Evolutionary conservation across 164 flowering plant species (phyloP).

Genomic region (Annona squamosa): DNA sequence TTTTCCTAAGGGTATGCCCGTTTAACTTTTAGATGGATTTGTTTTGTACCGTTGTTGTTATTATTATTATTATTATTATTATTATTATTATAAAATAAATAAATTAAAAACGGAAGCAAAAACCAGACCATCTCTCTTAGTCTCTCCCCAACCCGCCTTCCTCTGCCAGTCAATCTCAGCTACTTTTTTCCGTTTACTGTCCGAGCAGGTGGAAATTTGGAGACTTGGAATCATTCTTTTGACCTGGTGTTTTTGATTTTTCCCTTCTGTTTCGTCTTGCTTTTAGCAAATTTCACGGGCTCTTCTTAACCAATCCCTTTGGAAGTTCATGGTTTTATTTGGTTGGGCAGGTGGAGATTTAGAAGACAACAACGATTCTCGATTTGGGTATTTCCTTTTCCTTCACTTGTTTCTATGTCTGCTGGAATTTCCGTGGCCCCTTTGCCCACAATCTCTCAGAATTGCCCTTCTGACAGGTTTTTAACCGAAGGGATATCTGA

Average conservation of each 20-base stretch:
- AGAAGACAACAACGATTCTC: not conserved
- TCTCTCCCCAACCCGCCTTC: not conserved
- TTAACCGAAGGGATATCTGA: not conserved
- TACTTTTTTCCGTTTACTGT: not conserved
- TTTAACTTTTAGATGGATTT: too few relatives aligned
- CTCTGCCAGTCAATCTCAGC: slow-evolving; percentile 4
- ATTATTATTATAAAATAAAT: too few relatives aligned
- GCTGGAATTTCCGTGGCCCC: not conserved
- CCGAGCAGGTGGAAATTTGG: not conserved
- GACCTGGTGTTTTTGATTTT: not conserved
- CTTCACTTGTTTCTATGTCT: not conserved
- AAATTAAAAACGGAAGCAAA: too few relatives aligned
- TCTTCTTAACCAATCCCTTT: not conserved
- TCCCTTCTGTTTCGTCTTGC: not conserved
- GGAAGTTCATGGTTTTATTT: not conserved
- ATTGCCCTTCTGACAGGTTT: not conserved
- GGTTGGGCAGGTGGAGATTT: not conserved
- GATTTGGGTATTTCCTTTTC: not conserved
- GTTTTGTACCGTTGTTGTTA: too few relatives aligned
- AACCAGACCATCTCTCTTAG: not conserved
- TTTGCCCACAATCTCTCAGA: not conserved
- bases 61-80: too few relatives aligned
- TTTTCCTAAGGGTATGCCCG: too few relatives aligned
- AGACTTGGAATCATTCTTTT: not conserved
- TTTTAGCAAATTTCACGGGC: not conserved